These are phyloP conservation scores for Cronartium quercuum DNA, from an alignment of 1,284 basidiomycete genomes.

Conservation along the genomic window DNA sequence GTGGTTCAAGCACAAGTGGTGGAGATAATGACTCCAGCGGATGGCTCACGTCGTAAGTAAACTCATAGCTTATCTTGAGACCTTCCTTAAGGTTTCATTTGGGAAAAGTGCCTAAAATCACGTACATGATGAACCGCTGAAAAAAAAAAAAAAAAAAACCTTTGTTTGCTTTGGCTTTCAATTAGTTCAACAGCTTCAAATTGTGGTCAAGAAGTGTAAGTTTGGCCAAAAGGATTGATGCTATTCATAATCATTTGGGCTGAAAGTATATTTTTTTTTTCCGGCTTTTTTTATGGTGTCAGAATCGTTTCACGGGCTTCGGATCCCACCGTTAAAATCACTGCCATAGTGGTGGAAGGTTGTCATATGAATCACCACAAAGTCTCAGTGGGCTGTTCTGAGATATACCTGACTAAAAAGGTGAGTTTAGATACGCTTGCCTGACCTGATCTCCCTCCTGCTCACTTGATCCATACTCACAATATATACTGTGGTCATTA, in stretches of 20 bases:
- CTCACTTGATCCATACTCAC: too few relatives aligned
- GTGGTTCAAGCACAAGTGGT: slow-evolving; percentile 11
- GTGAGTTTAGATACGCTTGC: too few relatives aligned
- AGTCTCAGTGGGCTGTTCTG: slow-evolving; percentile 9
- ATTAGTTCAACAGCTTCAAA: background rate
- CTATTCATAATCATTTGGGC: background rate
- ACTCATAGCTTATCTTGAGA: background rate
- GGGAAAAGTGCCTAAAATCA: too few relatives aligned
- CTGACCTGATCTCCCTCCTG: too few relatives aligned
- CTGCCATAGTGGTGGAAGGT: slow-evolving; percentile 22
- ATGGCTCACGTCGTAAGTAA: slow-evolving; percentile 19
- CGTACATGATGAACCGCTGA: too few relatives aligned
- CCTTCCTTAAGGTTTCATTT: too few relatives aligned
- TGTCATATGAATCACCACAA: slow-evolving; percentile 5
- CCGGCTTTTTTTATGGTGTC: background rate
- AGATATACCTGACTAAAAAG: slow-evolving; percentile 32
- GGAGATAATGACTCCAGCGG: slow-evolving; percentile 11
- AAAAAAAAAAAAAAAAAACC: background rate
- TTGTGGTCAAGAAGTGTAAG: background rate
- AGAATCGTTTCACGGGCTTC: background rate
- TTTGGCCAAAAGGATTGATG: background rate
- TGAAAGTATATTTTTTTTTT: background rate
- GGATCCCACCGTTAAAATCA: slow-evolving; percentile 3
- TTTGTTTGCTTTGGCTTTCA: background rate
- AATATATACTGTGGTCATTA: too few relatives aligned